phyloP scores from a whole-genome alignment of 306 rosid genomes.

The Macrotyloma uniflorum region DNA sequence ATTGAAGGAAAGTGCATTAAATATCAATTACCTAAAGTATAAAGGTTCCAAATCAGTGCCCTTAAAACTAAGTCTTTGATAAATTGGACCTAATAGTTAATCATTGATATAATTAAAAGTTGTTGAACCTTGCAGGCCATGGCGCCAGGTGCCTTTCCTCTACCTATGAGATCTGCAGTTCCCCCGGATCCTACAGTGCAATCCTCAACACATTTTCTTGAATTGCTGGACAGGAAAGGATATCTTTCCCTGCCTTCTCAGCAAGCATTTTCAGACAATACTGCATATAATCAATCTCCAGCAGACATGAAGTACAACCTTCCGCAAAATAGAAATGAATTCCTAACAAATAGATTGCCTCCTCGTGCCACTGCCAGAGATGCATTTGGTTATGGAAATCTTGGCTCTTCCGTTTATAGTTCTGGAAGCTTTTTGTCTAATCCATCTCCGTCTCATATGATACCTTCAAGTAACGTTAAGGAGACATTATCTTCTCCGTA shows the following conservation, averaged over 20 bases:
- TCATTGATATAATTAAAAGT: constrained; percentile 29
- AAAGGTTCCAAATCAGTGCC: background rate
- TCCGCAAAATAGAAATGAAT: constrained; percentile 40
- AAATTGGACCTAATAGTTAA: constrained; percentile 26
- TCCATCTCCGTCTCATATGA: constrained; percentile 42
- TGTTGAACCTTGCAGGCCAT: constrained; percentile 49
- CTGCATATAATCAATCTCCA: constrained; percentile 42
- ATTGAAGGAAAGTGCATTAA: background rate
- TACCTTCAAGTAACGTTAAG: constrained; percentile 42
- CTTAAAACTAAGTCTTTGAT: background rate
- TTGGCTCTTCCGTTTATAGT: constrained; percentile 43
- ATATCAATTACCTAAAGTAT: background rate
- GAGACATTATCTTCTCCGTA: constrained; percentile 51
- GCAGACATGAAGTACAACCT: constrained; percentile 50
- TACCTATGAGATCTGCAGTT: constrained; percentile 41
- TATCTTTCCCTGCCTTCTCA: constrained; percentile 37
- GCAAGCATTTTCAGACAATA: constrained; percentile 43
- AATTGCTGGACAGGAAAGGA: constrained; percentile 21
- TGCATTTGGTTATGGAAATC: constrained; percentile 46
- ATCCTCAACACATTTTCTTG: constrained; percentile 26
- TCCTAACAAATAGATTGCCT: constrained; percentile 38
- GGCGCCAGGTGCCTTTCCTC: constrained; percentile 44
- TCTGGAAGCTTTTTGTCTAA: constrained; percentile 44
- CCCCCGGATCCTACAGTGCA: constrained; percentile 38
- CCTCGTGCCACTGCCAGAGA: constrained; percentile 42